Evolutionary conservation across 2,329 filamentous ascomycete genomes (phyloP), one percentile per base, ranked within the genome.

Genomic region (Pestalotiopsis sp.): DNA sequence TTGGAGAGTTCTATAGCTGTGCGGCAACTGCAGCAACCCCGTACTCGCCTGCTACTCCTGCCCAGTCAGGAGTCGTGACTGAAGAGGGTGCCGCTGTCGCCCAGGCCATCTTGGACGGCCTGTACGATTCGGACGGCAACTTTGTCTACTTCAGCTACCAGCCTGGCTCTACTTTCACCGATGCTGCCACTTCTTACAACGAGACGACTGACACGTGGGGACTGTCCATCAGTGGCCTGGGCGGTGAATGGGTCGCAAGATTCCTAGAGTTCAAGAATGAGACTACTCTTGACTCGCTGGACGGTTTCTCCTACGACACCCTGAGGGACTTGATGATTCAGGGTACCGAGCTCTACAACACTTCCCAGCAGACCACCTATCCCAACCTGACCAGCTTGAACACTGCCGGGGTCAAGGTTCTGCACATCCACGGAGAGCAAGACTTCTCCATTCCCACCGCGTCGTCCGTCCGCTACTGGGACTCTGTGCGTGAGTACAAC

Each of bases 401-500:
- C 25, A 70, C 75, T 0, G 73, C 78, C 0, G 86, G 85, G 31
- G 84, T 83, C 36, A 88, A 88, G 73, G 72, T 88, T 9, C 77
- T 88, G 3, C 84, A 85, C 71, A 85, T 81, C 76, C 86, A 88
- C 74, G 86, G 85, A 64, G 85, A 87, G 75, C 81, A 82, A 0
- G 86, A 87, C 73, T 75, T 78, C 13, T 78, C 77, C 11, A 79
- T 88, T 67, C 85, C 86, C 5, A 74, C 85, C 1, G 84, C 77
- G 2, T 84, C 82, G 0, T 86, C 84, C 0, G 81, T 86, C 25
- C 74, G 71, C 39, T 76, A 75, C 65, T 74, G 73, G 14, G 80
- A 88, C 65, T 81, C 84, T 7, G 87, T 89, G 14, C 81, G 85
- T 23, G 73, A 73, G 6, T 78, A 81, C 73, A 87, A 88, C 85